These are phyloP conservation scores for Prosopis cineraria DNA, from an alignment of 306 rosid species.

Conservation along the genomic window DNA sequence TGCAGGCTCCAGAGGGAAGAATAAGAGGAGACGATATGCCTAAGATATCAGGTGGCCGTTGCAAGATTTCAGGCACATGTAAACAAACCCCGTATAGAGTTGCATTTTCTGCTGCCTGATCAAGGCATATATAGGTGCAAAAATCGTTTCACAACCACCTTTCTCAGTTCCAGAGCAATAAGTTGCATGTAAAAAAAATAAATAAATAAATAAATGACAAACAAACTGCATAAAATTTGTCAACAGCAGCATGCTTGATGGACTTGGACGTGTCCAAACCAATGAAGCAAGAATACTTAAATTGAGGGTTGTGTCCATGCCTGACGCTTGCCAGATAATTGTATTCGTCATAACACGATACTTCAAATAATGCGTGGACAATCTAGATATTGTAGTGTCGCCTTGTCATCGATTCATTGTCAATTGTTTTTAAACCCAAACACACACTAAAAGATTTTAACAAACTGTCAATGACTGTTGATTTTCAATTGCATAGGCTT, in stretches of 20 bases:
- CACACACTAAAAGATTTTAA: not conserved
- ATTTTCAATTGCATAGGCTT: not conserved
- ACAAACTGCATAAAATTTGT: conserved; percentile 19
- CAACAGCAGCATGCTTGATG: not conserved
- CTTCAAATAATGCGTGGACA: not conserved
- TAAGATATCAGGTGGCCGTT: conserved; percentile 84
- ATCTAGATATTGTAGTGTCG: not conserved
- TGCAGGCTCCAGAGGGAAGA: conserved; percentile 56
- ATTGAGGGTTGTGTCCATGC: not conserved
- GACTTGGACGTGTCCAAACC: not conserved
- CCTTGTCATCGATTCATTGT: not conserved
- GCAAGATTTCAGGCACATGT: conserved; percentile 89
- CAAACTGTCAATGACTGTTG: not conserved
- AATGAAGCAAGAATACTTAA: not conserved
- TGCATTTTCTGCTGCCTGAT: conserved; percentile 80
- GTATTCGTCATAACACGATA: not conserved
- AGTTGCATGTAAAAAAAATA: not conserved
- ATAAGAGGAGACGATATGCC: conserved; percentile 61
- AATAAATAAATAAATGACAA: conserved; percentile 19
- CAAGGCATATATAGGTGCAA: conserved; percentile 29
- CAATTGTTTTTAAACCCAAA: not conserved
- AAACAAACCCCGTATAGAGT: conserved; percentile 94
- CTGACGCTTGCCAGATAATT: not conserved
- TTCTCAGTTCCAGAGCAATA: conserved; percentile 24
- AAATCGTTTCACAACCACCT: conserved; percentile 40